Percentiles rank a stretch among this genome's conserved stretches.
phyloP scores from a whole-genome alignment of 179 eudicot species.

The Actinidia arguta region DNA sequence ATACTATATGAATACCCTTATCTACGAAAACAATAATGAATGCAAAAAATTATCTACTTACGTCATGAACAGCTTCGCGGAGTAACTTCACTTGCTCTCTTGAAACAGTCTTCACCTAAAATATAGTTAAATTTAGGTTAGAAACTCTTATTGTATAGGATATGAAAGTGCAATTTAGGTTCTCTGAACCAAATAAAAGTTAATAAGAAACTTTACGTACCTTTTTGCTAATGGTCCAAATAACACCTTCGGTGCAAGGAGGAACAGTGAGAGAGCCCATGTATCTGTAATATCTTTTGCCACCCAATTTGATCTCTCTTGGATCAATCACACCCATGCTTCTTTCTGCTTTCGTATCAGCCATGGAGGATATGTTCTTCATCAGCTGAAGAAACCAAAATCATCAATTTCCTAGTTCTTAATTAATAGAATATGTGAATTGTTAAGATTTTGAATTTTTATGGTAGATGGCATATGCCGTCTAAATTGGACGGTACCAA shows the following conservation, averaged over 20 bases:
- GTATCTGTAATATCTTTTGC: conserved; percentile 50
- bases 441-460: no score
- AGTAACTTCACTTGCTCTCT: conserved; percentile 35
- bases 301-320: conserved; percentile 25
- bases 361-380: conserved; percentile 24
- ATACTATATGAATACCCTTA: neutral
- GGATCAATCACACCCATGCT: conserved; percentile 53
- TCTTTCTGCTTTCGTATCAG: conserved; percentile 24
- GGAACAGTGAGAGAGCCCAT: conserved; percentile 69
- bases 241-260: conserved; percentile 71
- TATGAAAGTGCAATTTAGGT: neutral
- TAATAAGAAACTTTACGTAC: conserved; percentile 16
- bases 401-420: no score
- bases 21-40: neutral
- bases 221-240: conserved; percentile 53
- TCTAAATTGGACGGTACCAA: no score
- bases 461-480: no score
- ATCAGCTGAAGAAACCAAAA: conserved; percentile 19
- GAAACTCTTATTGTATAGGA: neutral
- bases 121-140: no score
- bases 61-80: conserved; percentile 51
- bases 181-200: neutral
- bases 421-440: no score
- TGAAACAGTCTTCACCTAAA: conserved; percentile 41
- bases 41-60: conserved; percentile 17